Evolutionary conservation across 2,329 filamentous ascomycete genomes (phyloP), one percentile per base, ranked within the genome.

Genomic region (Trichoderma aggressivum): DNA sequence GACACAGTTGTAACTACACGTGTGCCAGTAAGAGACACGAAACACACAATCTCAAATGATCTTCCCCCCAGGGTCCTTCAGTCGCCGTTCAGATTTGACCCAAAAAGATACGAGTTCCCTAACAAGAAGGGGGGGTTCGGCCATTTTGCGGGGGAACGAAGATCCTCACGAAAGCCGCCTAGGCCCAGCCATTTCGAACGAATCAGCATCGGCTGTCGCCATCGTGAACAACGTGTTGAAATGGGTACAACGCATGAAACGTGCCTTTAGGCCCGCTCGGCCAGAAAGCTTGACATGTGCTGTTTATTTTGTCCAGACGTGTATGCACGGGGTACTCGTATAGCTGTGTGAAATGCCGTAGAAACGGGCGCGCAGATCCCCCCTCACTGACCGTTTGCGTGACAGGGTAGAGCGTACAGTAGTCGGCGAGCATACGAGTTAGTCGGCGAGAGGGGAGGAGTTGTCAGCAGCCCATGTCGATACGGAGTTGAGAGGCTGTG

Each of bases 71-170:
- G 50, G 47, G 62, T 11, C 7, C 16, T 18, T 26, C 55, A 24
- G 7, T 18, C 24, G 12, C 50, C 53, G 8, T 30, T 14, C 53
- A 50, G 11, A 50, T 21, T 21, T 47, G 30, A 60, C 59, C 43
- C 39, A 14, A 43, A 21, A 50, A 16, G 56, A 61, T 55, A 55
- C 62, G 47, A 55, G 36, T 32, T 32, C n/a, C 36, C 26, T 67
- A 18, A 11, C 65, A 36, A 50, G 32, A 60, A 50, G 39, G 55
- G 39, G 55, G 65, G 24, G 28, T n/a, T 69, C 65, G 56, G 56
- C 39, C 39, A 69, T 61, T 61, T 61, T 69, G 56, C 56, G 65
- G 65, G 65, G 65, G 65, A 36, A 47, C 65, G 56, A 61, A 61
- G 65, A 69, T 69, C 65, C 11, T 43, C 34, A 67, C 64, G 34